A percentile compares a stretch with the other conserved stretches of the same genome.
phyloP scores from a whole-genome alignment of 2,329 filamentous ascomycete genomes.

The Graphilbum fragrans region DNA sequence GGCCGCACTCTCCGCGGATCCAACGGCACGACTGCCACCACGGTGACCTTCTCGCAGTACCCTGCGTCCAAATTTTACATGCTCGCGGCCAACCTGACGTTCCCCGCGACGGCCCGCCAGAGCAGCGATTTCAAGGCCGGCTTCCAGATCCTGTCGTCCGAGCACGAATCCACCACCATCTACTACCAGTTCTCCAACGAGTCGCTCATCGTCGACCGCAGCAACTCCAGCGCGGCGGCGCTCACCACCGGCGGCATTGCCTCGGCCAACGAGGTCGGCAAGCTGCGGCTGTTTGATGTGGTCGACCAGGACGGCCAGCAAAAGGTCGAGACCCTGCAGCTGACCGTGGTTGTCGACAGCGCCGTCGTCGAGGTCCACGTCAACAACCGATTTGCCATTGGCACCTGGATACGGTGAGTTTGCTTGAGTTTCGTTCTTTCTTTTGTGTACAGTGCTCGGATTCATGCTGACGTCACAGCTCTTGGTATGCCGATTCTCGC shows the following conservation, averaged over 20 bases:
- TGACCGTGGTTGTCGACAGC: constrained; percentile 2
- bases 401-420: constrained; percentile 1
- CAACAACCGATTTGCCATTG: constrained; percentile 1
- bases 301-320: neutral
- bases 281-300: constrained; percentile 1
- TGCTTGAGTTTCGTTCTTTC: no score
- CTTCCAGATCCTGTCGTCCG: constrained; percentile 1
- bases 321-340: neutral
- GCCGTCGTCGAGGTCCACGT: constrained; percentile 2
- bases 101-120: neutral
- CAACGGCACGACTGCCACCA: no score
- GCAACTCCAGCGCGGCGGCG: constrained; percentile 1
- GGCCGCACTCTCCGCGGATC: no score
- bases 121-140: constrained; percentile 1
- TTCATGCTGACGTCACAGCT: no score
- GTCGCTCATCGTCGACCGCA: constrained; percentile 1
- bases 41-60: neutral
- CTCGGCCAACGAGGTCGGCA: constrained; percentile 1
- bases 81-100: neutral
- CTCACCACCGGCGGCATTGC: neutral
- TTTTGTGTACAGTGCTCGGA: no score
- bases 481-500: no score
- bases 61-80: neutral
- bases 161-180: neutral
- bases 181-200: constrained; percentile 2